Evolutionary conservation across 139 green algal species (phyloP).

Genomic region (Dunaliella sp.): DNA sequence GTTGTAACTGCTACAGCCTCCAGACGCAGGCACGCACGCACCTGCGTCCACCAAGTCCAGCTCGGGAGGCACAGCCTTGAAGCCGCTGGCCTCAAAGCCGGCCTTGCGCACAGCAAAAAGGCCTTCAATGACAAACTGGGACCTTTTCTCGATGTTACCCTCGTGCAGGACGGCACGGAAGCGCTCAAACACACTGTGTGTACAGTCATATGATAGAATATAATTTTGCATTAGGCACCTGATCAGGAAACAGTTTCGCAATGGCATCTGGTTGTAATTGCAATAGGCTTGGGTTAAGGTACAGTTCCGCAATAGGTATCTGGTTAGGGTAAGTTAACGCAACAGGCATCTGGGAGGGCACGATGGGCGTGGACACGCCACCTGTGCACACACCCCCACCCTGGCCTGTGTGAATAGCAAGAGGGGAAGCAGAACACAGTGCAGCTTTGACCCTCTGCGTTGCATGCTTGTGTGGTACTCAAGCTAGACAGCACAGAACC

Average conservation of each 20-base stretch:
- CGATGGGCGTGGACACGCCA: neutral
- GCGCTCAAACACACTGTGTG: slow-evolving; percentile 83
- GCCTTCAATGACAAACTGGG: slow-evolving; percentile 93
- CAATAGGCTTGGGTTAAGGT: too few relatives aligned
- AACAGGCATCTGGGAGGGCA: neutral
- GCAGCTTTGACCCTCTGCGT: slow-evolving; percentile 6
- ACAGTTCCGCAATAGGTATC: too few relatives aligned
- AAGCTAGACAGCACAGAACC: slow-evolving; percentile 84
- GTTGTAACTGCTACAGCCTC: too few relatives aligned
- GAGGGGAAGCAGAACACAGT: neutral
- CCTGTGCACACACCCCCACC: neutral
- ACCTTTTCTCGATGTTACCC: slow-evolving; percentile 82
- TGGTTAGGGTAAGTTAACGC: too few relatives aligned
- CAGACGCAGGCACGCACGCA: too few relatives aligned
- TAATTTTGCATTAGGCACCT: neutral
- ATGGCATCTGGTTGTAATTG: too few relatives aligned
- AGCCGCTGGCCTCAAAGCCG: slow-evolving; percentile 72
- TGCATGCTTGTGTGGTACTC: slow-evolving; percentile 88
- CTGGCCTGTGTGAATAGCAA: too few relatives aligned
- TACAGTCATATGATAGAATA: neutral
- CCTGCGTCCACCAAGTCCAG: slow-evolving; percentile 90
- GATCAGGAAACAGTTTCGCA: neutral
- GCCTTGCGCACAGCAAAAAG: slow-evolving; percentile 87
- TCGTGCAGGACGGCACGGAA: slow-evolving; percentile 89
- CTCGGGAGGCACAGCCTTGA: slow-evolving; percentile 63